phyloP scores from a whole-genome alignment of 2,329 filamentous ascomycete species.

The Botrytis galanthina region DNA sequence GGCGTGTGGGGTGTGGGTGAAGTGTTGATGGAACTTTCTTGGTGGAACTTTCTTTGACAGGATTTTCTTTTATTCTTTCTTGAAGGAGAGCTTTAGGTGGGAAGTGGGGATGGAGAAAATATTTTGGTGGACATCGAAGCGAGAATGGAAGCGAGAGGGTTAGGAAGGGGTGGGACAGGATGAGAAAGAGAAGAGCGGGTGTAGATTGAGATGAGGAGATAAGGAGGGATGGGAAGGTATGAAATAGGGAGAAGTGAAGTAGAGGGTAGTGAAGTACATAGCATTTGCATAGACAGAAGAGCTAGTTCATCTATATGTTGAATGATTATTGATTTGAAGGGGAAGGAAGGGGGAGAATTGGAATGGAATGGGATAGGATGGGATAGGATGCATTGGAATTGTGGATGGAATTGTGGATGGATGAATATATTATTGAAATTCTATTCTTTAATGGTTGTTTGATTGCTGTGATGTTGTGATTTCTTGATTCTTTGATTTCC shows the following conservation, averaged over 20 bases:
- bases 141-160: neutral
- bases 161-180: neutral
- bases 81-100: neutral
- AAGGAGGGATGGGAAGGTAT: neutral
- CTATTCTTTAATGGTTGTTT: neutral
- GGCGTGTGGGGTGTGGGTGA: neutral
- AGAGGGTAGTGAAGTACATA: neutral
- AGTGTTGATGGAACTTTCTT: neutral
- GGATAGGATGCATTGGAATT: no score
- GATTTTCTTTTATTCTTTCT: neutral
- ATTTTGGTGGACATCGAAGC: neutral
- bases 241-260: neutral
- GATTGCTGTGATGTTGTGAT: neutral
- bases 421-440: neutral
- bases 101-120: neutral
- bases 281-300: neutral
- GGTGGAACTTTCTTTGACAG: neutral
- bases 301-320: neutral
- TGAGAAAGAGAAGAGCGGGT: neutral
- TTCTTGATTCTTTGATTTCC: no score
- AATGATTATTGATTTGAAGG: neutral
- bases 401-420: neutral
- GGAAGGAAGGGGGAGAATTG: neutral
- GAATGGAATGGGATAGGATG: neutral
- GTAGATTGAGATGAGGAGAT: neutral